Base-by-base conservation (phyloP, 805 yeast genomes). In the Blastobotrys muscicola region DNA sequence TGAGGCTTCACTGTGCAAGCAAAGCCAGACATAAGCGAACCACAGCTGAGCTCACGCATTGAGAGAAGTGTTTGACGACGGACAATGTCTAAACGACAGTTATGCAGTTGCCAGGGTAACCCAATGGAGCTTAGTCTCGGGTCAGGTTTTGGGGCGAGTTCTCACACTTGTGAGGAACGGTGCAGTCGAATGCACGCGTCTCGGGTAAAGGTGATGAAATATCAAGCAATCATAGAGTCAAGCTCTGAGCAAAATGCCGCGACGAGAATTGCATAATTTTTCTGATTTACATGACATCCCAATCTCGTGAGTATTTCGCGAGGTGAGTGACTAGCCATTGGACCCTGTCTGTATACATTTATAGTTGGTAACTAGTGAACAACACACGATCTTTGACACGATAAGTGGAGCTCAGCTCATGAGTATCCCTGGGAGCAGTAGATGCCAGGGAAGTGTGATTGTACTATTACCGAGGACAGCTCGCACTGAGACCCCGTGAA, bases 121-220 rank as follows among this genome's bases (percentile, higher is more conserved):
- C 44, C 61, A 57, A 57, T 55, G 61, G 61, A 56, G 61, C 61
- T 57, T 53, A 57, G 47, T 42, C 39, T 51, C 36, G 49, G 52
- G 45, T 50, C 48, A 49, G 49, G 45, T 51, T 48, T 37, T 44
- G 29, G 30, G 39, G 44, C 46, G 34, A 35, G 36, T 35, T 15
- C 29, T 38, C 23, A 33, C 23, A 29, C 33, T 36, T 33, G 43
- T 29, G 33, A 38, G 11, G 23, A 16, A 11, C 11, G 13, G 33
- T 35, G 49, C 45, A 46, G 42, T 44, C 53, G 49, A 47, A 54
- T 59, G 56, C 61, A 49, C 50, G 56, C 55, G 47, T 47, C 53
- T 54, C 49, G 50, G 52, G 52, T 41, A 46, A 26, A 39, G 23
- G 40, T 57, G 61, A 57, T 57, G 61, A 57, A 42, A 45, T 48